These are phyloP conservation scores for Phytopythium aichiense DNA, from an alignment of 352 stramenopile genomes.

Conservation along the genomic window DNA sequence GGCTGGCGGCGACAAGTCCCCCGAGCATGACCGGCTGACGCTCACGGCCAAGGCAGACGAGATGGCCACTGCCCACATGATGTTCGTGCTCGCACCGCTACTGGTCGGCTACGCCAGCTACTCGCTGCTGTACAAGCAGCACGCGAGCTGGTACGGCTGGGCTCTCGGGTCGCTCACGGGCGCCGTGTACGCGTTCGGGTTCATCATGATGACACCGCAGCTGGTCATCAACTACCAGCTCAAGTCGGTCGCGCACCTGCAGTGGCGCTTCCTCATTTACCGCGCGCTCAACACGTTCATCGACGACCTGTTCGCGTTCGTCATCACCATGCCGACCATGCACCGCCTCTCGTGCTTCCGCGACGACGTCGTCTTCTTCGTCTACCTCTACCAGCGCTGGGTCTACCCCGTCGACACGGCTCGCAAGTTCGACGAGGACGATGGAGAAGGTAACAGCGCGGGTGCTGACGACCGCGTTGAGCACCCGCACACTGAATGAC, in stretches of 20 bases:
- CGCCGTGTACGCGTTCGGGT: constrained; percentile 88
- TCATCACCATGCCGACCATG: constrained; percentile 91
- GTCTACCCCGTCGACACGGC: constrained; percentile 83
- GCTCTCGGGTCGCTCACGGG: constrained; percentile 84
- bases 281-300: constrained; percentile 92
- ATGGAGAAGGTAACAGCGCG: constrained; percentile 8
- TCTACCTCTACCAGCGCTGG: constrained; percentile 91
- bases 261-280: constrained; percentile 95
- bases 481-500: constrained; percentile 1
- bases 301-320: constrained; percentile 90
- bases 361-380: constrained; percentile 89
- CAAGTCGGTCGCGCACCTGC: constrained; percentile 88
- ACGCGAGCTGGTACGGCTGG: constrained; percentile 83
- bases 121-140: constrained; percentile 78
- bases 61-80: constrained; percentile 82
- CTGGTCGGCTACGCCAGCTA: constrained; percentile 77
- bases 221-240: constrained; percentile 93
- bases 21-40: constrained; percentile 23
- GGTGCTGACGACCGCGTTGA: neutral
- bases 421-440: constrained; percentile 42
- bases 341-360: constrained; percentile 88
- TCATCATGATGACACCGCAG: constrained; percentile 90
- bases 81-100: constrained; percentile 70
- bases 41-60: constrained; percentile 67
- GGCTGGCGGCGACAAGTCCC: constrained; percentile 19